Percentiles rank a stretch among this genome's conserved stretches.
These are phyloP conservation scores for Magnusiomyces suaveolens DNA, from an alignment of 1,139 yeast species.

Conservation along the genomic window DNA sequence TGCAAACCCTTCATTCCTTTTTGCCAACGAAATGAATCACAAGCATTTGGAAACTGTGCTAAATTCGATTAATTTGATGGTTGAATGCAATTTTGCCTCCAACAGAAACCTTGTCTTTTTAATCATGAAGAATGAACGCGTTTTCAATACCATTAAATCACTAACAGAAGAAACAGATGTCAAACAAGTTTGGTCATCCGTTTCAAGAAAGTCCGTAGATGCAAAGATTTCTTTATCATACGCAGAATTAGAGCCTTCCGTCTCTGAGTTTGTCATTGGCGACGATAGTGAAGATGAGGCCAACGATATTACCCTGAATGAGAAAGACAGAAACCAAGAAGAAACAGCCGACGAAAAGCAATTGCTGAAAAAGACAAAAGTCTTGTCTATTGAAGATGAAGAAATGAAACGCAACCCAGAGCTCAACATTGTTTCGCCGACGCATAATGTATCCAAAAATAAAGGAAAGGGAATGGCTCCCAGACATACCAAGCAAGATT, in stretches of 20 bases:
- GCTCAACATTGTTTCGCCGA: background rate
- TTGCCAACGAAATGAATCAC: conserved; percentile 41
- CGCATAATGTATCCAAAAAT: background rate
- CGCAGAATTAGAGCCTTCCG: conserved; percentile 1
- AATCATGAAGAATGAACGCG: conserved; percentile 25
- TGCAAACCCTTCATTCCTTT: conserved; percentile 37
- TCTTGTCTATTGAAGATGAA: conserved; percentile 5
- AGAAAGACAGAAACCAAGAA: conserved; percentile 1
- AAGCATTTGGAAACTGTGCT: conserved; percentile 40
- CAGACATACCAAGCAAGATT: background rate
- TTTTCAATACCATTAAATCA: conserved; percentile 16
- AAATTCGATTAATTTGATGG: conserved; percentile 23
- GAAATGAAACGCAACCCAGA: conserved; percentile 11
- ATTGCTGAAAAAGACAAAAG: conserved; percentile 27
- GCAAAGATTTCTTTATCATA: conserved; percentile 1
- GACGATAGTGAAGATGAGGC: conserved; percentile 30
- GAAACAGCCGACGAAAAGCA: conserved; percentile 1
- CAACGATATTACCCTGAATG: no score
- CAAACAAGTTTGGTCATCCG: conserved; percentile 14
- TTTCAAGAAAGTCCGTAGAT: conserved; percentile 6
- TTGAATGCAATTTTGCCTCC: conserved; percentile 25
- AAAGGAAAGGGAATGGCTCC: conserved; percentile 12
- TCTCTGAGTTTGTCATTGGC: conserved; percentile 14
- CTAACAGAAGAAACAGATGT: conserved; percentile 19
- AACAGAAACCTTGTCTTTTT: conserved; percentile 28